Conservation (phyloP, 139 green algal species). For the Tetradesmus obliquus region DNA sequence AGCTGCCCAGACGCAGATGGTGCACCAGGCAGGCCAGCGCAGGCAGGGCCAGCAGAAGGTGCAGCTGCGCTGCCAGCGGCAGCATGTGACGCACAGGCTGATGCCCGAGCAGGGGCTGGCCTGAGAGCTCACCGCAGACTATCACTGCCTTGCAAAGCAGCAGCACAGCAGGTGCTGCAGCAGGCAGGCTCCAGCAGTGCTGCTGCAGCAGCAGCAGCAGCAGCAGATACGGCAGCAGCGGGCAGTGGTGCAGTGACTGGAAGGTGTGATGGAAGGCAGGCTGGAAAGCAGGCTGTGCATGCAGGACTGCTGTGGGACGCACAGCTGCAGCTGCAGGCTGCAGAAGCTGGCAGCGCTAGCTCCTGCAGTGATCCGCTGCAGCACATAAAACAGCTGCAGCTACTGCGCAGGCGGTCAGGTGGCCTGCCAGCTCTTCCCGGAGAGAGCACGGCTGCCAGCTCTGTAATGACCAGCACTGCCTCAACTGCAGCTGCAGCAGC, state of each 20-base stretch:
- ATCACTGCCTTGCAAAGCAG: not conserved
- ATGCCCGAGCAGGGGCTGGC: not conserved
- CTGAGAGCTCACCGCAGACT: not conserved
- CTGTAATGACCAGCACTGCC: not conserved
- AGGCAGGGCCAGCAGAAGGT: not conserved
- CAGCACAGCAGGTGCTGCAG: not conserved
- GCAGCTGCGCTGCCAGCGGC: not conserved
- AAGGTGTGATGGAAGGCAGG: not conserved
- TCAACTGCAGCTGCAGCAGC: not conserved
- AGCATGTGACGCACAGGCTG: not conserved
- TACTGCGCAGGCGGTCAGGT: conserved; percentile 11
- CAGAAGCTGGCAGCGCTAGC: not conserved
- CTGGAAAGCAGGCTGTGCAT: not conserved
- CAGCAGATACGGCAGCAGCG: not conserved
- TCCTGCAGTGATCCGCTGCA: not conserved
- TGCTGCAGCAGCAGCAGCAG: not conserved
- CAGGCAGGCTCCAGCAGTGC: not conserved
- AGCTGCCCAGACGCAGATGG: not conserved
- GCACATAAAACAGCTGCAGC: conserved; percentile 3
- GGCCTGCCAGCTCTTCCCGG: not conserved
- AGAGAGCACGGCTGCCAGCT: not conserved
- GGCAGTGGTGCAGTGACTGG: not conserved
- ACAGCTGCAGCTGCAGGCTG: not conserved
- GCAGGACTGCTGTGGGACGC: not conserved
- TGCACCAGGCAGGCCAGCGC: not conserved